Conservation (phyloP, 129 eudicot species). For the Erigeron canadensis region DNA sequence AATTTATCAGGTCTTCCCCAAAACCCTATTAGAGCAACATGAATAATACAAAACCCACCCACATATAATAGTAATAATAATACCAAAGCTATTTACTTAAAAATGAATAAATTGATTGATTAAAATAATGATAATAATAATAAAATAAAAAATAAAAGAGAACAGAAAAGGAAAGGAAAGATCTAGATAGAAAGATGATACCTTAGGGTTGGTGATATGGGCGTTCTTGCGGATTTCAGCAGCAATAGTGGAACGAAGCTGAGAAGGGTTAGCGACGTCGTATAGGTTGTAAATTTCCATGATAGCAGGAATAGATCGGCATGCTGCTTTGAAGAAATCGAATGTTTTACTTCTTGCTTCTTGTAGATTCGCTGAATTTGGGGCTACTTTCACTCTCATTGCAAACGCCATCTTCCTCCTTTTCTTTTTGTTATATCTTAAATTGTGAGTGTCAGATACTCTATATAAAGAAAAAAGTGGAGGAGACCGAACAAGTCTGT, state of each 20-base stretch:
- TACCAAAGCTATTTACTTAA: neutral
- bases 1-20: no score
- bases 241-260: slow-evolving; percentile 79
- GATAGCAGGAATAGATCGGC: slow-evolving; percentile 75
- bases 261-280: slow-evolving; percentile 64
- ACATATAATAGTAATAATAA: no score
- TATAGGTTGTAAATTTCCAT: slow-evolving; percentile 77
- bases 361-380: slow-evolving; percentile 61
- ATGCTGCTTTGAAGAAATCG: slow-evolving; percentile 74
- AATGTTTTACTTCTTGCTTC: slow-evolving; percentile 74
- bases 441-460: no score
- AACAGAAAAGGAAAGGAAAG: no score
- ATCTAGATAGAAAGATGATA: neutral
- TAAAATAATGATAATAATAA: no score
- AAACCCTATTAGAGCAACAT: no score
- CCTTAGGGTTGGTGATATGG: slow-evolving; percentile 79
- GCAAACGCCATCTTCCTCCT: slow-evolving; percentile 50
- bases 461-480: no score
- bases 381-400: slow-evolving; percentile 56
- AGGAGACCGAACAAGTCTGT: no score
- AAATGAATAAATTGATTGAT: neutral
- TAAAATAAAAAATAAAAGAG: no score
- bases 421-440: no score
- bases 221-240: slow-evolving; percentile 80
- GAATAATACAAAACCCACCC: no score